Conservation (phyloP, 1,284 basidiomycete species). For the Moniliella sp. region DNA sequence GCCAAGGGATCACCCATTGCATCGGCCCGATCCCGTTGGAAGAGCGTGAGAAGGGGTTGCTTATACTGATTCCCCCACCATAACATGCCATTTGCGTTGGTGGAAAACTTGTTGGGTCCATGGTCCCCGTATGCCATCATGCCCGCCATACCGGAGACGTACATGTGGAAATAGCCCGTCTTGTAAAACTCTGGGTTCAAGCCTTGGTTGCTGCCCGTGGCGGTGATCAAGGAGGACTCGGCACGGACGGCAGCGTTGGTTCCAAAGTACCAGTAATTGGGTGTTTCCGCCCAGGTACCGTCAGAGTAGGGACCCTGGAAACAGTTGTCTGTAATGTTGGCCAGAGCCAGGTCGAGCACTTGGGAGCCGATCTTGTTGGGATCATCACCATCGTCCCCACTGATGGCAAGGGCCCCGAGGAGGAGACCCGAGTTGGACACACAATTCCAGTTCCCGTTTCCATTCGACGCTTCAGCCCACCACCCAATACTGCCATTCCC, state of each 20-base stretch:
- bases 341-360: slow-evolving; percentile 48
- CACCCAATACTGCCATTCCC: slow-evolving; percentile 35
- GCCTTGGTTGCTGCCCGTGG: slow-evolving; percentile 65
- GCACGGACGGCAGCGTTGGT: slow-evolving; percentile 79
- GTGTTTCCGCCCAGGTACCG: slow-evolving; percentile 82
- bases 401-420: slow-evolving; percentile 68
- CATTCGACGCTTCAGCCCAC: slow-evolving; percentile 35
- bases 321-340: slow-evolving; percentile 62
- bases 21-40: slow-evolving; percentile 63
- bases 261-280: slow-evolving; percentile 45
- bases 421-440: slow-evolving; percentile 75
- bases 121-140: slow-evolving; percentile 78
- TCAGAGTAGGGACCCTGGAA: slow-evolving; percentile 45
- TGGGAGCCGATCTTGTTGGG: slow-evolving; percentile 32
- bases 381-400: slow-evolving; percentile 38
- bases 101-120: slow-evolving; percentile 80
- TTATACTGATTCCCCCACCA: slow-evolving; percentile 14
- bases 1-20: slow-evolving; percentile 80
- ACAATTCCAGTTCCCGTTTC: slow-evolving; percentile 38
- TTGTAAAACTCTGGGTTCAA: slow-evolving; percentile 40
- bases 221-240: slow-evolving; percentile 56
- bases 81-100: slow-evolving; percentile 24
- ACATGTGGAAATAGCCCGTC: slow-evolving; percentile 77
- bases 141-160: slow-evolving; percentile 58
- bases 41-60: slow-evolving; percentile 53